Percentiles rank a stretch among this genome's conserved stretches.
These are phyloP conservation scores for Starmerella floricola DNA, from an alignment of 805 yeast genomes.

Conservation along the genomic window DNA sequence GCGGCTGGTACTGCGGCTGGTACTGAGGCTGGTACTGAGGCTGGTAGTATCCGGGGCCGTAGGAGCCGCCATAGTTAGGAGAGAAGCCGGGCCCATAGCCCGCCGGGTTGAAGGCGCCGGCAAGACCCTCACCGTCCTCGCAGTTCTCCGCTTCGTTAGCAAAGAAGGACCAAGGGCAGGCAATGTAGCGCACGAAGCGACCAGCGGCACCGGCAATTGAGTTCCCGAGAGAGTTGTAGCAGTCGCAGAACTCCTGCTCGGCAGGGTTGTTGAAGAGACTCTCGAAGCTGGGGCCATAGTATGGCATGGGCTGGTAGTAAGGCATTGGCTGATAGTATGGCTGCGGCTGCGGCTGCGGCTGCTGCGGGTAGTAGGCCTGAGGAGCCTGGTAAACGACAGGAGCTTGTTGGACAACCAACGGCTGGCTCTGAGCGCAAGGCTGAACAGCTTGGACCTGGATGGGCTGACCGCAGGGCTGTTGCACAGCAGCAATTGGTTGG, in stretches of 20 bases:
- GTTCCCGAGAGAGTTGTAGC: constrained; percentile 10
- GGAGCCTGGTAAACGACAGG: not conserved
- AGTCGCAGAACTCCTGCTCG: constrained; percentile 1
- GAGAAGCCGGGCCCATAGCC: not conserved
- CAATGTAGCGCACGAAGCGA: constrained; percentile 10
- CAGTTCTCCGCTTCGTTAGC: constrained; percentile 2
- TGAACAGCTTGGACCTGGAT: constrained; percentile 11
- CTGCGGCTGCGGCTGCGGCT: too few species aligned
- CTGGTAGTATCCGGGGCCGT: not conserved
- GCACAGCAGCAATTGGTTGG: constrained; percentile 7
- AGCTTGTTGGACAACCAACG: not conserved
- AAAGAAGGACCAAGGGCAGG: constrained; percentile 16
- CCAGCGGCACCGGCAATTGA: constrained; percentile 12
- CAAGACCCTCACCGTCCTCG: constrained; percentile 1
- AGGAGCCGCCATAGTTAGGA: not conserved
- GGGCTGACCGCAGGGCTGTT: constrained; percentile 1
- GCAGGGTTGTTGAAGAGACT: not conserved
- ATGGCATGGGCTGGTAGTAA: too few species aligned
- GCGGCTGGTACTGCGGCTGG: not conserved
- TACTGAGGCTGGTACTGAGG: not conserved
- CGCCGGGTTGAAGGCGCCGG: too few species aligned
- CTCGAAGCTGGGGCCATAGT: not conserved
- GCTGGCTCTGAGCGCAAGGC: constrained; percentile 12
- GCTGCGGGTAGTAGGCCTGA: not conserved
- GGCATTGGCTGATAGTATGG: not conserved